These are phyloP conservation scores for Paramecium sonneborni DNA, from an alignment of 73 alveolate genomes.

Conservation along the genomic window DNA sequence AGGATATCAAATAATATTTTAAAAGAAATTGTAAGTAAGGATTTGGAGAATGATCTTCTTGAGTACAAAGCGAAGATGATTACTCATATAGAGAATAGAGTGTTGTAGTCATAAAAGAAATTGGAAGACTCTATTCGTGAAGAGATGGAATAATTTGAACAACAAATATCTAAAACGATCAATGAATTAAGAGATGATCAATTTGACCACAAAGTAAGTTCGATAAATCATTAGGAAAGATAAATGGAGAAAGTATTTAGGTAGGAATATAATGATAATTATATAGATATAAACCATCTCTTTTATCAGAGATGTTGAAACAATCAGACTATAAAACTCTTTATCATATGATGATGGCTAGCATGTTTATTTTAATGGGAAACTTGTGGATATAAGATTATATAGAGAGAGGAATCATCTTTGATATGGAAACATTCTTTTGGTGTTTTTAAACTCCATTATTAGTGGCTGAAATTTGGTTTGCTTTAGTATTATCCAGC, in stretches of 20 bases:
- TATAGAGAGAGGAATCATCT: constrained; percentile 58
- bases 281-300: constrained; percentile 32
- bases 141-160: constrained; percentile 2
- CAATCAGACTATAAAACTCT: constrained; percentile 67
- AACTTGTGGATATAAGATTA: constrained; percentile 57
- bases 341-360: constrained; percentile 69
- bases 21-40: neutral
- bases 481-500: constrained; percentile 42
- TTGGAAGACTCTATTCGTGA: constrained; percentile 10
- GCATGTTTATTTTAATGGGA: constrained; percentile 53
- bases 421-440: constrained; percentile 60
- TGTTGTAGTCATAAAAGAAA: neutral
- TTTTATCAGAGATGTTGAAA: constrained; percentile 58
- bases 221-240: neutral
- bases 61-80: neutral
- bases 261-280: neutral
- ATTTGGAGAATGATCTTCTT: constrained; percentile 27
- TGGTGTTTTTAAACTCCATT: constrained; percentile 56
- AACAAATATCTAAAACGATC: neutral
- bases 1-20: neutral
- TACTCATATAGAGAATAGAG: neutral
- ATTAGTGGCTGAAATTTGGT: constrained; percentile 10
- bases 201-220: neutral
- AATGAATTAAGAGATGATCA: constrained; percentile 28
- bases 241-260: constrained; percentile 24